Evolutionary conservation across 495 filamentous ascomycete species (phyloP).

Genomic region (Cercophora sp.): DNA sequence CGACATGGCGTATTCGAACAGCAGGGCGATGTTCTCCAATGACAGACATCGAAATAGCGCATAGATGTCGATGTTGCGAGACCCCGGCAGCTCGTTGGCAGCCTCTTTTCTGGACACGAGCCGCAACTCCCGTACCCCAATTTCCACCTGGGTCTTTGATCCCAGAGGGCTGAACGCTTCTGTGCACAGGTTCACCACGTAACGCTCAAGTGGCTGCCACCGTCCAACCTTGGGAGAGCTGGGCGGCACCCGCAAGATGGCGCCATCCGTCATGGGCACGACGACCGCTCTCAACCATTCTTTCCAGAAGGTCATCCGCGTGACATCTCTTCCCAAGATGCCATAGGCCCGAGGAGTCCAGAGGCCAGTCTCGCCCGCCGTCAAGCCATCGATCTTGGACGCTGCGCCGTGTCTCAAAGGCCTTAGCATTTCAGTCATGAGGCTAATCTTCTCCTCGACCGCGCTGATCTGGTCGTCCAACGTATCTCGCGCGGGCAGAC

Average conservation of each 20-base stretch:
- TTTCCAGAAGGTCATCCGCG: constrained; percentile 93
- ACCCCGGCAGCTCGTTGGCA: constrained; percentile 87
- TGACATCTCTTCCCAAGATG: constrained; percentile 80
- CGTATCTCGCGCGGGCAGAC: constrained; percentile 72
- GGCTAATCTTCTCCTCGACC: constrained; percentile 91
- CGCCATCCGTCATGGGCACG: constrained; percentile 91
- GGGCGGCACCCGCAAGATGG: constrained; percentile 73
- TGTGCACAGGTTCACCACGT: constrained; percentile 95
- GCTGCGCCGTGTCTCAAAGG: constrained; percentile 92
- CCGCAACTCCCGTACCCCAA: constrained; percentile 83
- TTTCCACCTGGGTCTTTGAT: constrained; percentile 93
- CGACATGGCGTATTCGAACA: constrained; percentile 89
- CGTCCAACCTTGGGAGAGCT: constrained; percentile 89
- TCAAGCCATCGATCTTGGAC: constrained; percentile 94
- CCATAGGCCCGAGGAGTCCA: constrained; percentile 96
- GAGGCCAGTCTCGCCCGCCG: constrained; percentile 90
- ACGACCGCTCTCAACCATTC: constrained; percentile 92
- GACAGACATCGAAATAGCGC: constrained; percentile 85
- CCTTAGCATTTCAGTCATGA: constrained; percentile 94
- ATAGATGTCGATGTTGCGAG: constrained; percentile 88
- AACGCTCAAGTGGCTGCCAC: constrained; percentile 95
- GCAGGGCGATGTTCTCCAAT: constrained; percentile 82
- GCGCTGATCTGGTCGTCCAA: constrained; percentile 92
- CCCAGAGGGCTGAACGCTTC: constrained; percentile 88
- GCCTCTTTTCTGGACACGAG: constrained; percentile 92